phyloP scores from a whole-genome alignment of 257 asterid genomes.

The Jaltomata sinuosa region DNA sequence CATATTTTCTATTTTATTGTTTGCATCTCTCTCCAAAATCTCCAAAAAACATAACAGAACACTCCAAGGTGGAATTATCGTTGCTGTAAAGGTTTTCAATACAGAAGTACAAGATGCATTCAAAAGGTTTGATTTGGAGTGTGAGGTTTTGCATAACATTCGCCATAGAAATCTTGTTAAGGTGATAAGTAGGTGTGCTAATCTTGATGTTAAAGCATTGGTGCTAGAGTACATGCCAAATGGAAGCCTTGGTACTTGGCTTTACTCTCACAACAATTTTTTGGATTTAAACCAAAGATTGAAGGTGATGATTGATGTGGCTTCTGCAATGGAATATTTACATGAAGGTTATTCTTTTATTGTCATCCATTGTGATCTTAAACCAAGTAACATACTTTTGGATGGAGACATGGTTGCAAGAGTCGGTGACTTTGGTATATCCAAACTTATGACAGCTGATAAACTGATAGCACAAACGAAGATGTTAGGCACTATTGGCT shows the following conservation, averaged over 20 bases:
- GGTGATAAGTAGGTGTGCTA: slow-evolving; percentile 1
- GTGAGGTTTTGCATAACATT: background rate
- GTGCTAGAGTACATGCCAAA: slow-evolving; percentile 6
- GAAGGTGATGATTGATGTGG: slow-evolving; percentile 1
- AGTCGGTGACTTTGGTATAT: background rate
- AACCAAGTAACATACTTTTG: slow-evolving; percentile 7
- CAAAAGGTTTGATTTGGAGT: background rate
- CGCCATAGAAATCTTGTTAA: slow-evolving; percentile 5
- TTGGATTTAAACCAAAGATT: background rate
- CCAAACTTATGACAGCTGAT: background rate
- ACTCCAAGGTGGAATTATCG: too few relatives aligned
- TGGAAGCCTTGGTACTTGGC: background rate
- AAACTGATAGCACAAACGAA: background rate
- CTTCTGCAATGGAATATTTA: slow-evolving; percentile 3
- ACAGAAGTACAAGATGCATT: background rate
- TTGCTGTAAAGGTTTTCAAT: slow-evolving; percentile 1
- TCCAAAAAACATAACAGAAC: too few relatives aligned
- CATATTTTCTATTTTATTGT: too few relatives aligned
- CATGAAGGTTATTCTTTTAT: background rate
- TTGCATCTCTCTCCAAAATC: too few relatives aligned
- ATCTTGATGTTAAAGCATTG: background rate
- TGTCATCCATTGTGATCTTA: slow-evolving; percentile 4
- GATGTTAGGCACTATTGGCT: background rate
- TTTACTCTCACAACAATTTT: background rate
- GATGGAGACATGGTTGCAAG: background rate